A percentile compares a stretch with the other conserved stretches of the same genome.
phyloP scores from a whole-genome alignment of 352 stramenopile genomes.

The Globisporangium paddicum region DNA sequence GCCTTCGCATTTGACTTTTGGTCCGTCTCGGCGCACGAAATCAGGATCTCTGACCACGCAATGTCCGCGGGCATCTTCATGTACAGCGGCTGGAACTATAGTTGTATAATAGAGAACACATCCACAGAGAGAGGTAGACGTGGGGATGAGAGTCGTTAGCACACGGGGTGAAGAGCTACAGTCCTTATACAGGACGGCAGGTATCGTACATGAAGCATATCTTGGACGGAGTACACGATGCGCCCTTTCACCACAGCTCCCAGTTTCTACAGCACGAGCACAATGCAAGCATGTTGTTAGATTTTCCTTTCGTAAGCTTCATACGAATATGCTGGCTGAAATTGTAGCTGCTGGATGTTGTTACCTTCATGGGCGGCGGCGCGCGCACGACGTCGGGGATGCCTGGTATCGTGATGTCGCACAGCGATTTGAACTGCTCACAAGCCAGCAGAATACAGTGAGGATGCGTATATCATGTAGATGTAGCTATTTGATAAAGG shows the following conservation, averaged over 20 bases:
- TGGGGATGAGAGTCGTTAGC: not conserved
- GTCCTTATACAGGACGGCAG: not conserved
- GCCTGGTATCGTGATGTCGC: slow-evolving; percentile 31
- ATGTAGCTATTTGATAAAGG: not conserved
- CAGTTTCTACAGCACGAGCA: slow-evolving; percentile 27
- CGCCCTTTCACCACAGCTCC: slow-evolving; percentile 40
- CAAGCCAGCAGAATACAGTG: not conserved
- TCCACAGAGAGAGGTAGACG: not conserved
- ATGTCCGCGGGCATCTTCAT: slow-evolving; percentile 60
- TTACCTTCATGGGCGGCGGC: slow-evolving; percentile 28
- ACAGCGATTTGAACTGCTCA: slow-evolving; percentile 50
- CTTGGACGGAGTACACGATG: slow-evolving; percentile 54
- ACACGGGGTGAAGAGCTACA: not conserved
- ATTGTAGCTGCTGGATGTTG: not conserved
- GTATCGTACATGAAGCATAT: slow-evolving; percentile 48
- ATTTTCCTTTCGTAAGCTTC: not conserved
- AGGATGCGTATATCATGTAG: not conserved
- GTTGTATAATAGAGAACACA: not conserved
- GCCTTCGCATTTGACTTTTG: slow-evolving; percentile 40
- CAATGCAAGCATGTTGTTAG: not conserved
- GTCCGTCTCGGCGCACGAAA: slow-evolving; percentile 35
- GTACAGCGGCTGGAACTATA: slow-evolving; percentile 69
- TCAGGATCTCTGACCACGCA: slow-evolving; percentile 58
- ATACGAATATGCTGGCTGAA: not conserved
- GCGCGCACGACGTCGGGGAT: slow-evolving; percentile 48